Base-by-base conservation (phyloP, 163 green algal genomes). In the Scenedesmus sp. region DNA sequence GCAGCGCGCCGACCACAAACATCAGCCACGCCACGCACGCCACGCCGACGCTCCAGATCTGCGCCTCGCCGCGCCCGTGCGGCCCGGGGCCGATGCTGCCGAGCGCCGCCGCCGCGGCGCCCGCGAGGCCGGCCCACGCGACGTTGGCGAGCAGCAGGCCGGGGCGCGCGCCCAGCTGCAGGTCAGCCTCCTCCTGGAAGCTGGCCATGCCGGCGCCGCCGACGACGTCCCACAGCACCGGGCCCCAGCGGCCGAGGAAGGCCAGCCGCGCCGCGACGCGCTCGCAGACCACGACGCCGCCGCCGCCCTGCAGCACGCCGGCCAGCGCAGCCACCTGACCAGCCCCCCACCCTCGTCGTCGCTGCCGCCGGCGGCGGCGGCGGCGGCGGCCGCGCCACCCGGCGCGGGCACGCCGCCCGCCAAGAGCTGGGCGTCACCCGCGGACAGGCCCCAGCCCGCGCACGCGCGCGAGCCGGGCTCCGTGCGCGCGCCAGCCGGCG, bases 141-240 rank as follows among this genome's bases (percentile, higher is more conserved):
- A 74, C 45, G 36, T 74, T 74, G 1, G 64, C 64, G 26, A 74
- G 24, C 0, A 74, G 14, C 45, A 74, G 20, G 6, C 24, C 13
- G 4, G 34, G 26, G 28, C 45, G 51, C 0, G 64, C 45, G 34
- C 17, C 28, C 28, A 58, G 11, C 17, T 48, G 45, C 26, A 36
- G 26, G n/a, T 22, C 7, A 44, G 58, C 58, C 34, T 74, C 64
- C 29, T 45, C 17, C 26, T 74, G 31, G 2, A 56, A 26, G 20
- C 22, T 22, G 1, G 45, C 20, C 45, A 47, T 62, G 18, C 64
- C 44, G 1, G 45, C 44, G n/a, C 26, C 29, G 3, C 64, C 64
- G 2, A 44, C 33, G 9, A 74, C 24, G 15, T 74, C 64, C 64
- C 47, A 74, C 22, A 74, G 45, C 33, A 74, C 22, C 3, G 53